phyloP scores from a whole-genome alignment of 208 protist genomes.

The Acanthamoeba royreba region DNA sequence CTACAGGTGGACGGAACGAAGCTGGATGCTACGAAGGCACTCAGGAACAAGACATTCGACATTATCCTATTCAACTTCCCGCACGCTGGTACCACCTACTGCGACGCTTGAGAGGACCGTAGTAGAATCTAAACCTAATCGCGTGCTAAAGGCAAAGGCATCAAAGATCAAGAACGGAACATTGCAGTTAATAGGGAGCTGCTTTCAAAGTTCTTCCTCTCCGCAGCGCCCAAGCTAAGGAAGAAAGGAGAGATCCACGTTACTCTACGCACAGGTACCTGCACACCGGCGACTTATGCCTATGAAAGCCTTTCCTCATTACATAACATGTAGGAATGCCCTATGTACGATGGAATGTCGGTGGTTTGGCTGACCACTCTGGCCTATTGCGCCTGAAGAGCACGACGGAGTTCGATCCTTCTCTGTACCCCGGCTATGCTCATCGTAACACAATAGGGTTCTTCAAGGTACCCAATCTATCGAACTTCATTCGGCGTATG shows the following conservation, averaged over 20 bases:
- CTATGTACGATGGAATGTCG: neutral
- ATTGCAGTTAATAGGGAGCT: neutral
- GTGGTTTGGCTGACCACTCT: neutral
- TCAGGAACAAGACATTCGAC: neutral
- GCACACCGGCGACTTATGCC: neutral
- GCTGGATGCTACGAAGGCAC: neutral
- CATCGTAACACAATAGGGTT: slow-evolving; percentile 6
- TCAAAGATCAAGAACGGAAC: slow-evolving; percentile 20
- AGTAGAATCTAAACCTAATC: neutral
- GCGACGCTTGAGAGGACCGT: neutral
- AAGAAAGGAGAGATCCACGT: neutral
- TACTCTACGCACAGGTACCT: neutral
- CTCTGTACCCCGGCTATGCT: neutral
- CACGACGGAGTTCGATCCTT: neutral
- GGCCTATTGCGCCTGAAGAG: neutral
- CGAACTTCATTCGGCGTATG: neutral
- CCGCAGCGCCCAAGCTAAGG: neutral
- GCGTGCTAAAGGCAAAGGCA: neutral
- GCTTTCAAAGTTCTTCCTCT: neutral
- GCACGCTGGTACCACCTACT: neutral
- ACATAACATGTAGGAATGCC: neutral
- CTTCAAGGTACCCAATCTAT: neutral
- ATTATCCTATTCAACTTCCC: slow-evolving; percentile 5
- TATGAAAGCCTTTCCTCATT: neutral
- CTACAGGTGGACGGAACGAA: neutral